Base-by-base conservation (phyloP, 495 filamentous ascomycete genomes). In the Mycothermus thermophilus region DNA sequence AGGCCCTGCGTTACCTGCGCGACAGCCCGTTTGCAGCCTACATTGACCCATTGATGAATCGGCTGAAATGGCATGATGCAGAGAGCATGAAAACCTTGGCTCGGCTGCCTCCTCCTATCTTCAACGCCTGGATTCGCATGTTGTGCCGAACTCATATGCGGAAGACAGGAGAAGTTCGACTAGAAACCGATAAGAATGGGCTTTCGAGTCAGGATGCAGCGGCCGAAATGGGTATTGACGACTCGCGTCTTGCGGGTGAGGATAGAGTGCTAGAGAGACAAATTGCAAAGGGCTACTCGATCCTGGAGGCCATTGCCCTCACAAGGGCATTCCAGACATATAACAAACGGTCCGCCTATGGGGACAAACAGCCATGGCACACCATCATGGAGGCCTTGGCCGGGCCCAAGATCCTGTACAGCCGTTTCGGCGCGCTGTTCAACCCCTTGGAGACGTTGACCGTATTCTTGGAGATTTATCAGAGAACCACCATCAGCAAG, bases 111-210 rank as follows among this genome's bases (percentile, higher is more conserved):
- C 42, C 43, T 5, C 15, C 29, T 8, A 25, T 55, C 10, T 55
- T 64, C 34, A 50, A 48, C 27, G 56, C 54, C 12, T 66, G 61
- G 40, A 56, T 66, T 17, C 23, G 34, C 15, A 49, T 62, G 30
- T 48, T 66, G 22, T 64, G 63, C 38, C 45, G 37, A 17, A 36
- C 44, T 5, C 49, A 50, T 32, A 54, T 25, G 22, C 22, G 22
- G 11, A 25, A 25, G 11, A 25, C 22, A 25, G 22, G 22, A 25
- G 22, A 25, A 11, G 22, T 25, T 25, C 22, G 22, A 25, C 22
- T 25, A 25, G 22, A 25, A 25, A 25, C 22, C 11, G 11, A 25
- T 25, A 25, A 25, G 22, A 25, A 25, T 25, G 22, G 22, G 22
- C 22, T 25, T 25, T 25, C 22, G 22, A 25, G 22, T 11, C 22